These are phyloP conservation scores for Coniochaeta sp. DNA, from an alignment of 2,329 filamentous ascomycete genomes.

Conservation along the genomic window DNA sequence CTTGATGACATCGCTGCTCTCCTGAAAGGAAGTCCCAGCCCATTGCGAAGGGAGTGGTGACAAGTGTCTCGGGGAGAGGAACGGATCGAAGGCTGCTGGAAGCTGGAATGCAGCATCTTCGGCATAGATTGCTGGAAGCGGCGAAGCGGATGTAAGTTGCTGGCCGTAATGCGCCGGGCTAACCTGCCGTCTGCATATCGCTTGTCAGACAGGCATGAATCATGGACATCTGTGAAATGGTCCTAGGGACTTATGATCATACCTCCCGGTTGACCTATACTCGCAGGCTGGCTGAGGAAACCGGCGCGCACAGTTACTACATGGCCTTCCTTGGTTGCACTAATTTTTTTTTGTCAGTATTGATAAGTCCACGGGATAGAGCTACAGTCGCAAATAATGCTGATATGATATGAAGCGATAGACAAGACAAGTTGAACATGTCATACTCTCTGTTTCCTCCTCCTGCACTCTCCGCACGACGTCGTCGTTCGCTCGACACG, in stretches of 20 bases:
- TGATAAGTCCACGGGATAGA: neutral
- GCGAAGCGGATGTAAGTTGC: conserved; percentile 10
- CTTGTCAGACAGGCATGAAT: neutral
- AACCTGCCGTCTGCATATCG: conserved; percentile 8
- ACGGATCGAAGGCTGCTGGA: conserved; percentile 10
- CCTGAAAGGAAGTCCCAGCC: conserved; percentile 1
- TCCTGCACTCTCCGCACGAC: conserved; percentile 42
- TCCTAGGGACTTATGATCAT: neutral
- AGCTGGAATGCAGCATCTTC: conserved; percentile 3
- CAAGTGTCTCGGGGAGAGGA: conserved; percentile 9
- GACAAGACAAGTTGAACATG: neutral
- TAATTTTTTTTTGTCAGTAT: conserved; percentile 14
- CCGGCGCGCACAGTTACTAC: conserved; percentile 43
- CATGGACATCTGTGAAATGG: neutral
- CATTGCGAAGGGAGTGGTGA: conserved; percentile 7
- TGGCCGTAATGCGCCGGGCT: neutral
- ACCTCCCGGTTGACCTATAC: conserved; percentile 23
- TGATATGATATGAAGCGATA: neutral
- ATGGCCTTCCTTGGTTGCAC: conserved; percentile 48
- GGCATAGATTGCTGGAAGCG: conserved; percentile 4
- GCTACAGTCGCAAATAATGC: neutral
- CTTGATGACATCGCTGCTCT: conserved; percentile 7
- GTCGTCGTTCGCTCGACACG: conserved; percentile 28
- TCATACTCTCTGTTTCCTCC: conserved; percentile 43
- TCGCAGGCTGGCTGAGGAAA: conserved; percentile 44